Base-by-base conservation (phyloP, 176 grass and related monocot genomes). In the Leersia perrieri region DNA sequence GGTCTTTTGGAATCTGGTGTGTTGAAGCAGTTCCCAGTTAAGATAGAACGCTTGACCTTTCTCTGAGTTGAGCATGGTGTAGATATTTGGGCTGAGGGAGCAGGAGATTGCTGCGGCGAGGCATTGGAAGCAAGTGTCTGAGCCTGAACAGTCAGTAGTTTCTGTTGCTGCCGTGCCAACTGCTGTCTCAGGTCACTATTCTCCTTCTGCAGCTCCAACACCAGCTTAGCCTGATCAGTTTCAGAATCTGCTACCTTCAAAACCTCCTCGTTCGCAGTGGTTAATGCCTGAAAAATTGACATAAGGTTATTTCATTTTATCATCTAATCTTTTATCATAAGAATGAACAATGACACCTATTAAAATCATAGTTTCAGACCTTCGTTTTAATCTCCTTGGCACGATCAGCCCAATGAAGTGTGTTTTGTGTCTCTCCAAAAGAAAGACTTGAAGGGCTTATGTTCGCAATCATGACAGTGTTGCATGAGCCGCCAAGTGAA, bases 381-480 rank as follows among this genome's bases (percentile, higher is more conserved):
- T 99, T 93, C 16, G 82, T 95, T 85, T 87, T 95, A 73, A 99
- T 99, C 89, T 99, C 90, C 87, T 99, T 99, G 79, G 96, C 96
- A 65, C 96, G 96, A 73, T 99, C 96, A 63, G 96, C 96, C 96
- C 96, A 99, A 68, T 99, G 96, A 34, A 99, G 96, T 0, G 96
- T 99, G 67, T 99, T 99, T 26, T 99, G 96, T 18, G 96, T 99
- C 86, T 99, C 96, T 63, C 88, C 87, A 47, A 99, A 99, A 8
- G 85, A 81, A 75, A 91, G 72, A 67, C 86, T 88, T 7, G 87
- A 93, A 1, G 92, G 92, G 68, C 90, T 93, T 36, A 99, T 89
- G 70, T 99, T 99, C 9, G 96, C 96, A 67, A 99, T 95, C 96
- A 99, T 99, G 13, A 93, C 96, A 3, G 96, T 95, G 86, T 99